These are phyloP conservation scores for Actinomortierella ambigua DNA, from an alignment of 371 early-diverging fungal species.

Conservation along the genomic window DNA sequence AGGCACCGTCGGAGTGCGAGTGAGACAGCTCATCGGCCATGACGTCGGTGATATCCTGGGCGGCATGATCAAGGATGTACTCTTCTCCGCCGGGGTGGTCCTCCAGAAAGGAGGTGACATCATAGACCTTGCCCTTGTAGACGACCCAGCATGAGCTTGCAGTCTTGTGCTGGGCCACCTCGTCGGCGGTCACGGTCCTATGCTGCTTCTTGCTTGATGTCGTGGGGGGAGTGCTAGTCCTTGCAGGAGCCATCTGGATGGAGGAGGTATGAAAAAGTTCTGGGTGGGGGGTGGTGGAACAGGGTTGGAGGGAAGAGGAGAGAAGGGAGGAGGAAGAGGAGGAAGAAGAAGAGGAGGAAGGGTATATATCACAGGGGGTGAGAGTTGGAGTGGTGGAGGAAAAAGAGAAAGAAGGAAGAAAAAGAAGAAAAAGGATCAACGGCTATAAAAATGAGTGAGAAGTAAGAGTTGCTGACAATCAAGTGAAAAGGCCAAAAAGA, in stretches of 20 bases:
- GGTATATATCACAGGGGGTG: background rate
- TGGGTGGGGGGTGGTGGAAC: constrained; percentile 1
- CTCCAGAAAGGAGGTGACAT: constrained; percentile 78
- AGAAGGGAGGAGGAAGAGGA: background rate
- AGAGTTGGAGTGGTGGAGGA: background rate
- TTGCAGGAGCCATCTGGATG: background rate
- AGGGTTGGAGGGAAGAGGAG: background rate
- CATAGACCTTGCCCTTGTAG: constrained; percentile 79
- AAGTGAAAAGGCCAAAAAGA: too few relatives aligned
- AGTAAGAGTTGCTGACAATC: constrained; percentile 2
- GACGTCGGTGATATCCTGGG: constrained; percentile 68
- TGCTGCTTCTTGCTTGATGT: constrained; percentile 6
- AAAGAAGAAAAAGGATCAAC: background rate
- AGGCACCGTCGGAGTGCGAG: constrained; percentile 83
- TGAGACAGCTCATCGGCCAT: constrained; percentile 80
- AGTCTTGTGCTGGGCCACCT: constrained; percentile 74
- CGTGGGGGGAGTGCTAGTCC: constrained; percentile 1
- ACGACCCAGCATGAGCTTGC: constrained; percentile 77
- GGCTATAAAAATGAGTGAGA: background rate
- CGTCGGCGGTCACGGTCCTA: constrained; percentile 35
- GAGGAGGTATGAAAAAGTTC: too few relatives aligned
- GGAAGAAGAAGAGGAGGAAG: background rate
- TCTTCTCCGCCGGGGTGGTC: constrained; percentile 88
- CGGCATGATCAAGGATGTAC: constrained; percentile 76
- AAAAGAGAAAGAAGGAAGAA: background rate